Conservation (phyloP, 1,139 yeast species). For the Sporopachydermia cereana region DNA sequence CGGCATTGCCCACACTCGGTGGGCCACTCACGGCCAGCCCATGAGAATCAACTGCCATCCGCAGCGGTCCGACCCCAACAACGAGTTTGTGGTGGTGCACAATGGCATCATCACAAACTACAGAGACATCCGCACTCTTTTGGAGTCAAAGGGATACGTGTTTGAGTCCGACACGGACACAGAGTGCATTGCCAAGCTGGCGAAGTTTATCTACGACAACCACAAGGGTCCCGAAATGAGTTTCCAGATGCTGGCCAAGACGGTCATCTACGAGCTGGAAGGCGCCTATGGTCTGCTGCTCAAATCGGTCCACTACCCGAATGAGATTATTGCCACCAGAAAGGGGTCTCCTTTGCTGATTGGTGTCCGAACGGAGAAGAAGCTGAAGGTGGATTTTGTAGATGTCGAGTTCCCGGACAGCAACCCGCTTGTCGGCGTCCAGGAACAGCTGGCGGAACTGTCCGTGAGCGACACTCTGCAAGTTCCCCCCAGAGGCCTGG, state of each 20-base stretch:
- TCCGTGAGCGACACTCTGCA: conserved; percentile 9
- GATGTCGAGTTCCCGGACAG: conserved; percentile 92
- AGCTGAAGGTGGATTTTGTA: conserved; percentile 93
- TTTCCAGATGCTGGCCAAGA: conserved; percentile 85
- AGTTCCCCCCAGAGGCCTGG: conserved; percentile 13
- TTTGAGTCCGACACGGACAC: conserved; percentile 96
- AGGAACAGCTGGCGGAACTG: conserved; percentile 8
- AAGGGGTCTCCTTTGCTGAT: conserved; percentile 95
- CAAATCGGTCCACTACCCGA: conserved; percentile 85
- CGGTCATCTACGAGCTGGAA: conserved; percentile 84
- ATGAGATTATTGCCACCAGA: conserved; percentile 94
- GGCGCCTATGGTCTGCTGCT: conserved; percentile 96
- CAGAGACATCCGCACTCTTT: conserved; percentile 76
- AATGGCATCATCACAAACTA: conserved; percentile 97
- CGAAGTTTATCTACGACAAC: conserved; percentile 81
- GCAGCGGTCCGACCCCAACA: conserved; percentile 72
- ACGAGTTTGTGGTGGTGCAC: conserved; percentile 89
- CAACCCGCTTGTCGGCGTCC: conserved; percentile 19
- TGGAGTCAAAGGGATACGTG: conserved; percentile 63
- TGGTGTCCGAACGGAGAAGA: conserved; percentile 93
- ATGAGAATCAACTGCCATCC: conserved; percentile 86
- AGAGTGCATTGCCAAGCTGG: conserved; percentile 92
- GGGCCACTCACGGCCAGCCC: conserved; percentile 99
- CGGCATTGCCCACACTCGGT: conserved; percentile 98
- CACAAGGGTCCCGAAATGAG: conserved; percentile 64